Evolutionary conservation across 1,284 basidiomycete species (phyloP).

Genomic region (Austroboletus niveus): DNA sequence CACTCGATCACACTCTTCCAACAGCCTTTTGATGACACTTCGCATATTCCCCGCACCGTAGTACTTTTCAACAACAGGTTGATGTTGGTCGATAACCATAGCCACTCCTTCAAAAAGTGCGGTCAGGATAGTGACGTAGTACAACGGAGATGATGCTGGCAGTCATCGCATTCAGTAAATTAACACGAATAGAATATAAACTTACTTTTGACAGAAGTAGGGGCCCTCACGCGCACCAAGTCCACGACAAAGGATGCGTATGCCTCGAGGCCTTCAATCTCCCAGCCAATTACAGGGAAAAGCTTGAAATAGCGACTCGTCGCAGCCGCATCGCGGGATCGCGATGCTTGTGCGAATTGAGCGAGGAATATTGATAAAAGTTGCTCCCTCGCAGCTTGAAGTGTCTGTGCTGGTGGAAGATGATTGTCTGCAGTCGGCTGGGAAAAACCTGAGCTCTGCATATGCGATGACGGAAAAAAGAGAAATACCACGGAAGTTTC

Average conservation of each 20-base stretch:
- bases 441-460: slow-evolving; percentile 5
- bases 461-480: background rate
- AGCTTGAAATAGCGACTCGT: slow-evolving; percentile 96
- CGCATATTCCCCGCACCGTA: slow-evolving; percentile 89
- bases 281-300: slow-evolving; percentile 91
- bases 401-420: slow-evolving; percentile 79
- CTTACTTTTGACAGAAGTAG: slow-evolving; percentile 78
- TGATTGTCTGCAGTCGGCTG: slow-evolving; percentile 91
- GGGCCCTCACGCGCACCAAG: slow-evolving; percentile 78
- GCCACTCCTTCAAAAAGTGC: slow-evolving; percentile 94
- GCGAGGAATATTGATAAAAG: slow-evolving; percentile 78
- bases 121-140: slow-evolving; percentile 85
- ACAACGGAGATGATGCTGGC: slow-evolving; percentile 83
- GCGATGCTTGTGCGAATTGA: slow-evolving; percentile 80
- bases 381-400: slow-evolving; percentile 71
- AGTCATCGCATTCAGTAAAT: slow-evolving; percentile 8
- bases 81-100: slow-evolving; percentile 95
- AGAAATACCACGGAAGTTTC: slow-evolving; percentile 76
- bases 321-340: slow-evolving; percentile 76
- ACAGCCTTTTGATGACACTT: slow-evolving; percentile 72
- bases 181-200: slow-evolving; percentile 3
- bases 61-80: slow-evolving; percentile 96
- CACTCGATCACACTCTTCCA: slow-evolving; percentile 86
- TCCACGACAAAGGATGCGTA: slow-evolving; percentile 94
- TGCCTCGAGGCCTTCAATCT: slow-evolving; percentile 88